phyloP scores from a whole-genome alignment of 2,329 filamentous ascomycete genomes.

The Colletotrichum chrysophilum region DNA sequence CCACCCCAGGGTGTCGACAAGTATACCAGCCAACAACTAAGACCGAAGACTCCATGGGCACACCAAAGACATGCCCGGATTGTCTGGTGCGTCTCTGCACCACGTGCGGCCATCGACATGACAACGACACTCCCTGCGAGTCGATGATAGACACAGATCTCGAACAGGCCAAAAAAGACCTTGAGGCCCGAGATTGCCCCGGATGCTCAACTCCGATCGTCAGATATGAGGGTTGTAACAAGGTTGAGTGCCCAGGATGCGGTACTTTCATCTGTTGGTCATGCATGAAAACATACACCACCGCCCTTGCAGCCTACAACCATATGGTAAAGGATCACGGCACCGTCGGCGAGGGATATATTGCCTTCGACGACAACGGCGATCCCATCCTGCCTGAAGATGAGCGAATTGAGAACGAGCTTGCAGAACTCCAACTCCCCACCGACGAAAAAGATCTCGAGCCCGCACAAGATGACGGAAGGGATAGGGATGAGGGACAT shows the following conservation, averaged over 20 bases:
- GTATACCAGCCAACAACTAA: not conserved
- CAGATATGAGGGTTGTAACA: fast-evolving
- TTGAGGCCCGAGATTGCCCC: not conserved
- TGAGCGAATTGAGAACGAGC: not conserved
- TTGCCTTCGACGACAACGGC: fast-evolving
- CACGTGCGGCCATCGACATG: constrained; percentile 38
- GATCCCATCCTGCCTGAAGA: not conserved
- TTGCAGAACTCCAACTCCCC: not conserved
- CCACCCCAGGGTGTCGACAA: not conserved
- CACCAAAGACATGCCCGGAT: constrained; percentile 35
- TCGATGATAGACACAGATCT: not conserved
- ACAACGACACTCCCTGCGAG: constrained; percentile 9
- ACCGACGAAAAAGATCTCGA: not conserved
- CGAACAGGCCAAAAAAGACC: not conserved
- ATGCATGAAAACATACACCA: fast-evolving
- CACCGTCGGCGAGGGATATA: not conserved
- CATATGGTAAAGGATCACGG: not conserved
- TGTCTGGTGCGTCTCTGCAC: constrained; percentile 42
- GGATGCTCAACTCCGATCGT: not conserved
- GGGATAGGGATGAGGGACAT: not conserved
- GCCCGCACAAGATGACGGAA: not conserved
- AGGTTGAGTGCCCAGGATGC: not conserved
- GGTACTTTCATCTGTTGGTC: not conserved
- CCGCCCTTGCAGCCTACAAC: not conserved
- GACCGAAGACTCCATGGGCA: not conserved